These are phyloP conservation scores for Crucibulum parvulum DNA, from an alignment of 1,284 basidiomycete species.

Conservation along the genomic window DNA sequence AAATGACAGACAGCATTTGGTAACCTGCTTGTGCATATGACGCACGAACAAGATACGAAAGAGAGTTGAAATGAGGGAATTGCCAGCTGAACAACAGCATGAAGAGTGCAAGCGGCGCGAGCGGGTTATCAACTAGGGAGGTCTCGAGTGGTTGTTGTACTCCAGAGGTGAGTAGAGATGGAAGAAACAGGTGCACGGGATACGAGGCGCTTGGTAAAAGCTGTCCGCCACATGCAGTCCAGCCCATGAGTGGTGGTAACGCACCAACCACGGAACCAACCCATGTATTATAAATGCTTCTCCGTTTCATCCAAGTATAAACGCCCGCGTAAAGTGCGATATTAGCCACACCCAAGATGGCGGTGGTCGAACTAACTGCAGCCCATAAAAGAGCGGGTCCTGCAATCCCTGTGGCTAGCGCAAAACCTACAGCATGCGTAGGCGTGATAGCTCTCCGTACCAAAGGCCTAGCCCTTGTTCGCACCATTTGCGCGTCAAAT, in stretches of 20 bases:
- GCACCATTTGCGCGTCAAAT: conserved; percentile 95
- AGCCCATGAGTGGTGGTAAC: conserved; percentile 97
- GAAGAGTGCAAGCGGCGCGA: conserved; percentile 81
- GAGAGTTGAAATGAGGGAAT: conserved; percentile 97
- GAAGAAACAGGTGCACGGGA: conserved; percentile 62
- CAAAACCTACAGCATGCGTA: conserved; percentile 87
- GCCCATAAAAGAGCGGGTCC: conserved; percentile 84
- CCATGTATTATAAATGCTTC: conserved; percentile 93
- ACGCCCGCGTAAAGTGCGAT: conserved; percentile 90
- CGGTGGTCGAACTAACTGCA: conserved; percentile 92
- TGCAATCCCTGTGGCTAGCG: conserved; percentile 72
- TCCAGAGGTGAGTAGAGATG: conserved; percentile 42
- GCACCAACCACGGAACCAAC: conserved; percentile 93
- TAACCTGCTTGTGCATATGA: conserved; percentile 96
- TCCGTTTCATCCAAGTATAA: conserved; percentile 97
- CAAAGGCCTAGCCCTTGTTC: conserved; percentile 91
- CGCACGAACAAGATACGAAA: conserved; percentile 88
- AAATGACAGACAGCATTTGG: conserved; percentile 88
- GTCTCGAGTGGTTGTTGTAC: conserved; percentile 44
- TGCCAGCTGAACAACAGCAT: conserved; percentile 95
- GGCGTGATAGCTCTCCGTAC: conserved; percentile 86
- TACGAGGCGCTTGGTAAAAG: conserved; percentile 65
- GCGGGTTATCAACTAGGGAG: conserved; percentile 72
- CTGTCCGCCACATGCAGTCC: conserved; percentile 92
- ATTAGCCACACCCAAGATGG: conserved; percentile 84